A percentile compares a stretch with the other conserved stretches of the same genome.
Evolutionary conservation across 257 asterid genomes (phyloP).

Genomic region (Solanum tacnaense): DNA sequence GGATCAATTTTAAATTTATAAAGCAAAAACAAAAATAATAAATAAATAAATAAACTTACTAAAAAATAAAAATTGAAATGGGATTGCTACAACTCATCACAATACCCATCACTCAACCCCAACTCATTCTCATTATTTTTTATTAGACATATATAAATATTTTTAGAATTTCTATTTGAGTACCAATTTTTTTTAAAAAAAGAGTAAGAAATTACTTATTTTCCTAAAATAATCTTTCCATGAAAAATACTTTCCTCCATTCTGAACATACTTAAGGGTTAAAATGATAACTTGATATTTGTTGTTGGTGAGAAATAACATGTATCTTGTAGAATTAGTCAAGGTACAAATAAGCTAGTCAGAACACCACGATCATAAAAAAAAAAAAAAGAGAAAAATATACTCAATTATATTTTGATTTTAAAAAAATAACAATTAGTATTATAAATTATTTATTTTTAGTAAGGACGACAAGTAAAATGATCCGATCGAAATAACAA

Average conservation of each 20-base stretch:
- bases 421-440: fast-evolving
- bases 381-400: too few relatives aligned
- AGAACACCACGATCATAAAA: too few relatives aligned
- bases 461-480: background rate
- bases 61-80: too few relatives aligned
- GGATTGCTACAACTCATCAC: background rate
- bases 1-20: background rate
- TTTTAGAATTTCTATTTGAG: too few relatives aligned
- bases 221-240: too few relatives aligned
- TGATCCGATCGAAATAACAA: background rate
- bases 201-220: too few relatives aligned
- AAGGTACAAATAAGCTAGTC: background rate
- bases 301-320: too few relatives aligned
- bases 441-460: background rate
- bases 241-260: background rate
- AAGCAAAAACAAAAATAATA: too few relatives aligned
- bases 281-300: background rate
- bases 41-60: background rate
- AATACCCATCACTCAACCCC: background rate
- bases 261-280: background rate
- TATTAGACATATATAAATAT: too few relatives aligned
- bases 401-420: background rate
- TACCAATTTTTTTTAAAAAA: too few relatives aligned
- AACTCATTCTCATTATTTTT: background rate
- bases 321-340: background rate